Percentiles rank a stretch among this genome's conserved stretches.
Conservation (phyloP, 306 rosid species). For the Fragaria ananassa region DNA sequence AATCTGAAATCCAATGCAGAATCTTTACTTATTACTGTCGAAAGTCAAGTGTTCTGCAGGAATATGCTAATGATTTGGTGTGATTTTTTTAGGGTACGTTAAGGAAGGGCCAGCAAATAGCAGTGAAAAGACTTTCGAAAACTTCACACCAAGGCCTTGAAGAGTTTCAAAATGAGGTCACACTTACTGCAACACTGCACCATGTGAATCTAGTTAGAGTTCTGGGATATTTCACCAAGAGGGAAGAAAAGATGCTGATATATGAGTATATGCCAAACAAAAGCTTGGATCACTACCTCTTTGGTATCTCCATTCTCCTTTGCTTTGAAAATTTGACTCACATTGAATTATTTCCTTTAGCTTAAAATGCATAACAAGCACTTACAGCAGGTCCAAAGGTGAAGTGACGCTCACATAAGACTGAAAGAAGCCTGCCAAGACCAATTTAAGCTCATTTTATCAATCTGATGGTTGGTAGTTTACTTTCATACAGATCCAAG, state of each 20-base stretch:
- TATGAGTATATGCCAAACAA: slow-evolving; percentile 50
- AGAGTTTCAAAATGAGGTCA: slow-evolving; percentile 40
- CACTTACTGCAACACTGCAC: slow-evolving; percentile 45
- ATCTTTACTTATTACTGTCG: not conserved
- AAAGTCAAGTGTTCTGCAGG: not conserved
- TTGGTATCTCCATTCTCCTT: slow-evolving; percentile 25
- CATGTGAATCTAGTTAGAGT: slow-evolving; percentile 57
- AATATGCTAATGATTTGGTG: not conserved
- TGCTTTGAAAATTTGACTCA: not conserved
- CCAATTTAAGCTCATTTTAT: not conserved
- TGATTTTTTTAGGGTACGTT: slow-evolving; percentile 41
- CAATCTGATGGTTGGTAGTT: not conserved
- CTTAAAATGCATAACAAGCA: not conserved
- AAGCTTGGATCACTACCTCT: slow-evolving; percentile 50
- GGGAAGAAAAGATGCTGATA: slow-evolving; percentile 45
- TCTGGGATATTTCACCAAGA: slow-evolving; percentile 44
- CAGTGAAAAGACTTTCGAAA: slow-evolving; percentile 49
- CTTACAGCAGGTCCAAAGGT: too few species aligned
- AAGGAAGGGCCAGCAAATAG: slow-evolving; percentile 40
- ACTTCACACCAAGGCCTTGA: slow-evolving; percentile 48
- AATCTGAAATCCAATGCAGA: not conserved
- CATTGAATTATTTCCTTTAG: not conserved
- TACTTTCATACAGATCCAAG: slow-evolving; percentile 19
- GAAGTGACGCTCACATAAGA: too few species aligned
- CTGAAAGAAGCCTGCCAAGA: not conserved